Evolutionary conservation across 2,329 filamentous ascomycete species (phyloP).

Genomic region (Talaromyces sp.): DNA sequence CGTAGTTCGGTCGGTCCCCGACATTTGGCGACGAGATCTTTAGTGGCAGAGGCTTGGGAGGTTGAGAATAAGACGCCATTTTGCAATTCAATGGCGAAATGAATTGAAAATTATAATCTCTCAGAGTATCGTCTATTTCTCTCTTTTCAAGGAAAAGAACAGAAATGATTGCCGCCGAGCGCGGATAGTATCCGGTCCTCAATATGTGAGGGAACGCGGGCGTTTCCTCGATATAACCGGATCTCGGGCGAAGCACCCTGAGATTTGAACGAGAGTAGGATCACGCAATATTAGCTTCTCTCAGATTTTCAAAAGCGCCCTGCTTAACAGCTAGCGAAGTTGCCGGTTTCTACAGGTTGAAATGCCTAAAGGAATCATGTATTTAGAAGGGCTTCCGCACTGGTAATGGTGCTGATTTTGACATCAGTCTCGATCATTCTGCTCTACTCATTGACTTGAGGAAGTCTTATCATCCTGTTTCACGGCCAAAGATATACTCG

Average conservation of each 20-base stretch:
- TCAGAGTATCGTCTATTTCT: not conserved
- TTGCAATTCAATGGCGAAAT: not conserved
- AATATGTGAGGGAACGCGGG: not conserved
- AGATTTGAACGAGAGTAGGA: not conserved
- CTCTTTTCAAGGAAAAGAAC: not conserved
- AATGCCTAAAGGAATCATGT: not conserved
- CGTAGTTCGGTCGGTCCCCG: not conserved
- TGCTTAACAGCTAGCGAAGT: not conserved
- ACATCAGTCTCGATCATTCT: not conserved
- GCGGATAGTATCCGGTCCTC: not conserved
- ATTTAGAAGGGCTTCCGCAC: not conserved
- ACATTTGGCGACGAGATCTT: not conserved
- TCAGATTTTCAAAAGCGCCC: not conserved
- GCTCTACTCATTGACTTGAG: not conserved
- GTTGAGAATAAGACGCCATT: not conserved
- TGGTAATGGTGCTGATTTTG: not conserved
- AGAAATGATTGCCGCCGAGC: not conserved
- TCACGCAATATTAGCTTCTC: not conserved
- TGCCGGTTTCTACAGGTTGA: not conserved
- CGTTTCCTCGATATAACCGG: not conserved
- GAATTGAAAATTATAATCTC: not conserved
- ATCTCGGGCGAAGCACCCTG: not conserved
- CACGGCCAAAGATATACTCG: not conserved
- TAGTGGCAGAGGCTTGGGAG: not conserved
- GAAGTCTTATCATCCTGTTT: not conserved